Percentiles rank a stretch among this genome's conserved stretches.
These are phyloP conservation scores for Henckelia pumila DNA, from an alignment of 257 asterid species.

Conservation along the genomic window DNA sequence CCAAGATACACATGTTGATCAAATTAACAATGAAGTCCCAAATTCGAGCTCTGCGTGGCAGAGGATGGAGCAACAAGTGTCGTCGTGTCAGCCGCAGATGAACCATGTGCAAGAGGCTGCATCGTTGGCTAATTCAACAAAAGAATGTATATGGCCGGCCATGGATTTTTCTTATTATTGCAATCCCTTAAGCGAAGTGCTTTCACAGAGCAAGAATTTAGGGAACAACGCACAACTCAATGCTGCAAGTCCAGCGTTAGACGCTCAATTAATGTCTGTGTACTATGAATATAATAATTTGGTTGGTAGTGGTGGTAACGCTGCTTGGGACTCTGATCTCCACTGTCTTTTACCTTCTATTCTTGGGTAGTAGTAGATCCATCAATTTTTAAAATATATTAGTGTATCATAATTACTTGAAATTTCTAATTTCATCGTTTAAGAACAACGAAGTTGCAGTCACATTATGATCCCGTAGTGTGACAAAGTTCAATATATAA, in stretches of 20 bases:
- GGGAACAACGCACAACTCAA: conserved; percentile 34
- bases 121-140: conserved; percentile 21
- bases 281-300: conserved; percentile 42
- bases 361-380: conserved; percentile 38
- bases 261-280: conserved; percentile 38
- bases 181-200: conserved; percentile 43
- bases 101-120: conserved; percentile 32
- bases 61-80: conserved; percentile 11
- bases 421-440: too few relatives aligned
- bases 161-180: conserved; percentile 33
- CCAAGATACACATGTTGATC: not conserved
- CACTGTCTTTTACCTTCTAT: conserved; percentile 45
- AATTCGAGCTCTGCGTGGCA: conserved; percentile 27
- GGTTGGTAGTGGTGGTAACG: conserved; percentile 32
- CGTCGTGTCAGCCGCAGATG: conserved; percentile 32
- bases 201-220: conserved; percentile 26
- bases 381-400: too few relatives aligned
- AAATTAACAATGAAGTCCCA: not conserved
- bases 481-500: too few relatives aligned
- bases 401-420: too few relatives aligned
- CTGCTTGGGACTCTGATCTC: conserved; percentile 63
- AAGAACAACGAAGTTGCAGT: too few relatives aligned
- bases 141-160: conserved; percentile 36
- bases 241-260: conserved; percentile 32
- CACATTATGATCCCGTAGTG: too few relatives aligned